Base-by-base conservation (phyloP, 768 basidiomycete genomes). In the Mycena vitilis region DNA sequence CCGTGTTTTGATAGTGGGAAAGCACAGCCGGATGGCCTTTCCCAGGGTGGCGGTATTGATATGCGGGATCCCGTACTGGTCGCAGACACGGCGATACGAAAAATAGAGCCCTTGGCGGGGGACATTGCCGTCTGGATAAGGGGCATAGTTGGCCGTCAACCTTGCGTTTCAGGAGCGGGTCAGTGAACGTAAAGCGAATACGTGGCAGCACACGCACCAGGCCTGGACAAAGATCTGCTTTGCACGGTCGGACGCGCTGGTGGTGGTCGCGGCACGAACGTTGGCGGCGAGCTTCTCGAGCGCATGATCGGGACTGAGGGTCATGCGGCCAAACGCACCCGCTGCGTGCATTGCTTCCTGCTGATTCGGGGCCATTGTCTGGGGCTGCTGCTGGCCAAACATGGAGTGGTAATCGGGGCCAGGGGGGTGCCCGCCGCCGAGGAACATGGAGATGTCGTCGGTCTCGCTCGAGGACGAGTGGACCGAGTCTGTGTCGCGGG, bases 31-130 rank as follows among this genome's bases (percentile, higher is more conserved):
- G 76, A 98, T 95, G 53, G 95, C 95, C 80, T 98, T 98, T 69
- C 96, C 96, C 74, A 98, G 86, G 1, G 95, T 95, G 72, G 96
- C 96, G 44, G 95, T 95, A 84, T 96, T 98, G 83, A 97, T 95
- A 76, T 96, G 94, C 60, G 93, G 94, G 68, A 96, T 93, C 59
- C 93, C 92, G 81, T 96, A 95, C 80, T 95, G 92, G 81, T 95
- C 94, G 80, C 94, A 96, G 64, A 96, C 90, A 62, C 94, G 85
- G 69, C 92, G 88, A 81, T 96, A 98, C 40, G 95, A 96, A 77
- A 95, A 94, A 80, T 96, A 98, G 58, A 98, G 88, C 8, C 95
- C 95, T 76, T 97, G 95, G 60, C 95, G 90, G 52, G 95, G 94
- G 42, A 96, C 95, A 78, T 96, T 96, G 42, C 95, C 95, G 80